A percentile compares a stretch with the other conserved stretches of the same genome.
Evolutionary conservation across 2,329 filamentous ascomycete species (phyloP).

Genomic region (Colletotrichum tropicale): DNA sequence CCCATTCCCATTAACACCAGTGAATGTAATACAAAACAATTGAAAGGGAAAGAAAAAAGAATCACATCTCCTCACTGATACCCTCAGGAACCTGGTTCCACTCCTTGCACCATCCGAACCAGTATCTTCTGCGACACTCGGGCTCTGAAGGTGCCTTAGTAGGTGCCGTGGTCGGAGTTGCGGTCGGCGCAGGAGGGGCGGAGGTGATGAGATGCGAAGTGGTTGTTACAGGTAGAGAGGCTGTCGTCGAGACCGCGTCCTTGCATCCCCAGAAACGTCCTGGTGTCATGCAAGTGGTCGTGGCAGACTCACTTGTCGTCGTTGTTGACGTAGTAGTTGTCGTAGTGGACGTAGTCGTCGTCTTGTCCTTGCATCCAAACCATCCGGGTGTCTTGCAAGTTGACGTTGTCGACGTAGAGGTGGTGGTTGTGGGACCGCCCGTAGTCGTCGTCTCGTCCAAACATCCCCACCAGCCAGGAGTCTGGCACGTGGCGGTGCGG

Average conservation of each 20-base stretch:
- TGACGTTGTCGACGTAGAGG: conserved; percentile 54
- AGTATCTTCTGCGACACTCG: conserved; percentile 40
- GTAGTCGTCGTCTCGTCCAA: conserved; percentile 67
- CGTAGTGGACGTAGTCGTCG: conserved; percentile 33
- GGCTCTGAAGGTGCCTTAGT: conserved; percentile 27
- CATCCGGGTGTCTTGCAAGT: conserved; percentile 68
- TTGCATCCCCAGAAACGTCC: conserved; percentile 63
- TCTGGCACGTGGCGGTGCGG: conserved; percentile 85
- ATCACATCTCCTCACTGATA: conserved; percentile 18
- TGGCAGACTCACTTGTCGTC: conserved; percentile 25
- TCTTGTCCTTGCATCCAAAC: conserved; percentile 68
- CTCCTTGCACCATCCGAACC: conserved; percentile 47
- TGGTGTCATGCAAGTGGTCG: conserved; percentile 52
- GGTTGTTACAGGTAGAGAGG: conserved; percentile 1
- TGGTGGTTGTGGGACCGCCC: conserved; percentile 40
- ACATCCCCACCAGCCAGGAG: conserved; percentile 91
- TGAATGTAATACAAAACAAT: background rate
- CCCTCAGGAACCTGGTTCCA: conserved; percentile 27
- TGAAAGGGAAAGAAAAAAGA: background rate
- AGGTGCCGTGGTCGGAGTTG: conserved; percentile 28
- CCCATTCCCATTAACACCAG: background rate
- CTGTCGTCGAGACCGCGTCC: conserved; percentile 37
- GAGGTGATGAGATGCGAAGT: conserved; percentile 31
- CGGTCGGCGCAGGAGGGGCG: conserved; percentile 35
- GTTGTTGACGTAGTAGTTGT: conserved; percentile 28